Percentiles rank a stretch among this genome's conserved stretches.
These are phyloP conservation scores for Xylariales sp. DNA, from an alignment of 2,329 filamentous ascomycete species.

Conservation along the genomic window DNA sequence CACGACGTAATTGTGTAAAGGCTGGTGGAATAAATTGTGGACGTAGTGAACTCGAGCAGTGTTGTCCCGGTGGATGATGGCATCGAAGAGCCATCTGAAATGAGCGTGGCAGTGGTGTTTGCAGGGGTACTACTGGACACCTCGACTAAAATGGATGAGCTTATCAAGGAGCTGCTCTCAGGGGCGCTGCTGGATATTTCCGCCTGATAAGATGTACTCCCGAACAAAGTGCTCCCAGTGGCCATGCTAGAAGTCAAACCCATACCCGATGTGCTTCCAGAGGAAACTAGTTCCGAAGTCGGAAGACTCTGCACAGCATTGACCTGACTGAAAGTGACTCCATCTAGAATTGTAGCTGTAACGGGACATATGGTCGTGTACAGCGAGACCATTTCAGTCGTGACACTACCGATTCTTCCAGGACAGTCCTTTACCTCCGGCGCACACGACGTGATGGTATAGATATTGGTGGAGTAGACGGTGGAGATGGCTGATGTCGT, in stretches of 20 bases:
- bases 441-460: constrained; percentile 23
- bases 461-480: constrained; percentile 25
- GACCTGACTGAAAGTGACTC: constrained; percentile 5
- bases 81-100: not conserved
- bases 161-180: not conserved
- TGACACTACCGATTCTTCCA: constrained; percentile 20
- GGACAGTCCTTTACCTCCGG: constrained; percentile 22
- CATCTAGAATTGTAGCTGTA: constrained; percentile 10
- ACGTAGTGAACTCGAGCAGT: not conserved
- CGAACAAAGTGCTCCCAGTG: no score
- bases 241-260: not conserved
- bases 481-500: constrained; percentile 23
- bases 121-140: constrained; percentile 4
- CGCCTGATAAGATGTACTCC: no score
- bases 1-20: constrained; percentile 2
- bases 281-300: constrained; percentile 9
- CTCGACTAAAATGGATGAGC: not conserved
- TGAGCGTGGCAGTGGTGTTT: constrained; percentile 6
- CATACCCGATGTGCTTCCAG: constrained; percentile 7
- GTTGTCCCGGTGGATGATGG: not conserved
- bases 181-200: not conserved
- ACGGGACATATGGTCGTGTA: constrained; percentile 27
- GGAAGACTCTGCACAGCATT: constrained; percentile 8
- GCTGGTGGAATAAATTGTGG: constrained; percentile 3
- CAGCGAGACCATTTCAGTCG: constrained; percentile 24